These are phyloP conservation scores for Hanseniaspora valbyensis DNA, from an alignment of 805 yeast species.

Conservation along the genomic window DNA sequence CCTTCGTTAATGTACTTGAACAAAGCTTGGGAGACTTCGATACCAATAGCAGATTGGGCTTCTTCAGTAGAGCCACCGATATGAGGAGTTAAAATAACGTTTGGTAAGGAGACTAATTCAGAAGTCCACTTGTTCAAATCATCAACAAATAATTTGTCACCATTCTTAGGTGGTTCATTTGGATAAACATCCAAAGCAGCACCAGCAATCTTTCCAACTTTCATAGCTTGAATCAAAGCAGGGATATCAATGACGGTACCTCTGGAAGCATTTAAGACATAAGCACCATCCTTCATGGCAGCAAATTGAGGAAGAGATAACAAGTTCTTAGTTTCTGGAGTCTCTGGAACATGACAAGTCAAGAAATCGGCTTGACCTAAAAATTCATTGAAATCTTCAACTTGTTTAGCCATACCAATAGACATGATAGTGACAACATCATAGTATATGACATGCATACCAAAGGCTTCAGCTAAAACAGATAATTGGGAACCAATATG, in stretches of 20 bases:
- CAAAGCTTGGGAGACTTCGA: slow-evolving; percentile 81
- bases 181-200: slow-evolving; percentile 96
- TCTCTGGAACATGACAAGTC: slow-evolving; percentile 88
- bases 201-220: slow-evolving; percentile 89
- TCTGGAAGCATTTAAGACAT: slow-evolving; percentile 90
- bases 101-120: slow-evolving; percentile 70
- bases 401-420: slow-evolving; percentile 93
- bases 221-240: slow-evolving; percentile 82
- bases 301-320: slow-evolving; percentile 83
- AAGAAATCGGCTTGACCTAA: slow-evolving; percentile 76
- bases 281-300: slow-evolving; percentile 93
- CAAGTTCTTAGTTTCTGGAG: slow-evolving; percentile 83
- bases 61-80: slow-evolving; percentile 99
- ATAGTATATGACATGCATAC: slow-evolving; percentile 90
- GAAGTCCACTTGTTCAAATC: slow-evolving; percentile 72
- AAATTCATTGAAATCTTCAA: slow-evolving; percentile 69
- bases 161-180: slow-evolving; percentile 93
- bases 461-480: slow-evolving; percentile 93
- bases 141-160: slow-evolving; percentile 64
- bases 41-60: slow-evolving; percentile 95
- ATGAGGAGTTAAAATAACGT: slow-evolving; percentile 89
- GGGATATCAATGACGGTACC: slow-evolving; percentile 97
- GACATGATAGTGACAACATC: slow-evolving; percentile 91
- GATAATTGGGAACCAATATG: slow-evolving; percentile 96
- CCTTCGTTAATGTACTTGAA: slow-evolving; percentile 94